Evolutionary conservation across 2,329 filamentous ascomycete genomes (phyloP), one percentile per base, ranked within the genome.

Genomic region (Phaeoacremonium minimum): DNA sequence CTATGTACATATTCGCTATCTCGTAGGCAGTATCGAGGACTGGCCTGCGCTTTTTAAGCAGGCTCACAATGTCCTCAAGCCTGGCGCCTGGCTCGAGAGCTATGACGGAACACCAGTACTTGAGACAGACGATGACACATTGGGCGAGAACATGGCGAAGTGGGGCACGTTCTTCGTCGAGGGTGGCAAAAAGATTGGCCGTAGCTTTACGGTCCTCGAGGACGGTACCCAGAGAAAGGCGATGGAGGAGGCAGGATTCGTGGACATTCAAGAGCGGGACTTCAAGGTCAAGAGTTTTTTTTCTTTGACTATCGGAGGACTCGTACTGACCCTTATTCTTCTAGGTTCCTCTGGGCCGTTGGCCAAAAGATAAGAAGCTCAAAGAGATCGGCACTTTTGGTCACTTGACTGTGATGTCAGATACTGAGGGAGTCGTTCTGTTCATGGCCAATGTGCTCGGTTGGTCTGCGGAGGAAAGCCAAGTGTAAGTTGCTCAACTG

Each of bases 241-340:
- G 3, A 73, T 80, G 56, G 61, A 67, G 48, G 66, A 72, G 18
- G 67, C 73, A 2, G 77, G 78, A 0, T 81, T 78, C 38, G 64
- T 71, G 4, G 72, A 81, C 37, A 66, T 82, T 9, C 58, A 72
- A 32, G 68, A 76, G 44, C 61, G 64, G 20, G 51, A 71, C 12
- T 65, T 63, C 45, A 77, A 75, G 52, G 60, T 80, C n/a, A n/a
- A n/a, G n/a, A n/a, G n/a, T n/a, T n/a, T n/a, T n/a, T n/a, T n/a
- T n/a, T 14, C 7, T 16, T 7, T 14, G 13, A 7, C 6, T n/a
- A 6, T 18, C 12, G 13, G 14, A 30, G 18, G 17, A 14, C 33
- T 17, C n/a, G 9, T 22, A 17, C 35, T 41, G 11, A 38, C 30
- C 4, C 7, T 12, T 12, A 12, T 20, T 16, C 29, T 29, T 6